These are phyloP conservation scores for Penicillium turbatum DNA, from an alignment of 495 filamentous ascomycete genomes.

Conservation along the genomic window DNA sequence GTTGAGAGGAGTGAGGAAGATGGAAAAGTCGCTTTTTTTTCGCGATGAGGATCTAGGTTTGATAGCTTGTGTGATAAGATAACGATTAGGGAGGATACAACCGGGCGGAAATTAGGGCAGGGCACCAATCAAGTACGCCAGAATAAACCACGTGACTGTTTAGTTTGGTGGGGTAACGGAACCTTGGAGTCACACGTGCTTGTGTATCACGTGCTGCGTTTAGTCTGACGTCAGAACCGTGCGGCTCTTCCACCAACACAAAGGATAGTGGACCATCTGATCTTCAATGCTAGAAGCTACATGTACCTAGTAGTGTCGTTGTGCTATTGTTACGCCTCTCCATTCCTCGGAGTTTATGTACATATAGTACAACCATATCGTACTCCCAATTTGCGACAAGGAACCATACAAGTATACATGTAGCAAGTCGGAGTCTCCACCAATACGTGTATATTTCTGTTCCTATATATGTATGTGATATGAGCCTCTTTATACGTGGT, in stretches of 20 bases:
- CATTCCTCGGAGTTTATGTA: too few species aligned
- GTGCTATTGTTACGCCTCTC: too few species aligned
- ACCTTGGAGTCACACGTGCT: background rate
- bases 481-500: too few species aligned
- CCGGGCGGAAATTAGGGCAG: background rate
- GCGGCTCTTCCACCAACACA: background rate
- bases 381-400: too few species aligned
- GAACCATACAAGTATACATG: too few species aligned
- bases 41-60: background rate
- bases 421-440: too few species aligned
- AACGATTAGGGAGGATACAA: background rate
- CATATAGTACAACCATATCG: too few species aligned
- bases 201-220: background rate
- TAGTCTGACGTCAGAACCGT: background rate
- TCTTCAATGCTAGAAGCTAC: too few species aligned
- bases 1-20: background rate
- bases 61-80: slow-evolving; percentile 1
- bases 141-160: background rate
- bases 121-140: background rate
- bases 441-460: too few species aligned
- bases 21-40: slow-evolving; percentile 1
- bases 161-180: background rate
- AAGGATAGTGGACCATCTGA: too few species aligned
- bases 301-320: too few species aligned
- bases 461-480: too few species aligned